Evolutionary conservation across 2,329 filamentous ascomycete species (phyloP).

Genomic region (Nannizzia gypsea): DNA sequence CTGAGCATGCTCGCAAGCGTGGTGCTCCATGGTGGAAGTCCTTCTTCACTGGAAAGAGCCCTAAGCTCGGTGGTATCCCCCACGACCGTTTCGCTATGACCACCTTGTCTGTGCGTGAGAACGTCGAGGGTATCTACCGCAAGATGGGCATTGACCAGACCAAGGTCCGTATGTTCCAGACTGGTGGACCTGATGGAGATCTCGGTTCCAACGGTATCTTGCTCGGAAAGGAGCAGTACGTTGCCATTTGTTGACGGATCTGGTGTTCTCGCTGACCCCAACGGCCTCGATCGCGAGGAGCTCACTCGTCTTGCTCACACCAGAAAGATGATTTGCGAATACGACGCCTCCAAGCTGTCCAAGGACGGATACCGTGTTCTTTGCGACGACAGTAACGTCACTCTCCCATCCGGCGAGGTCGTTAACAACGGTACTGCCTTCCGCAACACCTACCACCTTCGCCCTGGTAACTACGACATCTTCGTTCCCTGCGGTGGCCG

Average conservation of each 20-base stretch:
- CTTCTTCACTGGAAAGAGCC: slow-evolving; percentile 98
- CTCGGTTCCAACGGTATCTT: slow-evolving; percentile 96
- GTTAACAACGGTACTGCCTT: slow-evolving; percentile 87
- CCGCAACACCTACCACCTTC: slow-evolving; percentile 94
- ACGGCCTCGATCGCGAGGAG: slow-evolving; percentile 75
- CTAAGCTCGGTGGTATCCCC: slow-evolving; percentile 87
- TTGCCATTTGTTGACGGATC: slow-evolving; percentile 90
- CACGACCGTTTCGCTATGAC: slow-evolving; percentile 98
- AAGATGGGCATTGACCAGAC: slow-evolving; percentile 83
- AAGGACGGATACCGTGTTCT: slow-evolving; percentile 80
- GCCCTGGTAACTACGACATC: slow-evolving; percentile 62
- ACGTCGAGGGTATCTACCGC: slow-evolving; percentile 91
- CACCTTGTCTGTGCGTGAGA: slow-evolving; percentile 89
- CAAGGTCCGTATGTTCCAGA: slow-evolving; percentile 86
- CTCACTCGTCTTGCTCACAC: slow-evolving; percentile 72
- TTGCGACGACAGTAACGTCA: slow-evolving; percentile 80
- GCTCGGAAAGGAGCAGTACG: slow-evolving; percentile 90
- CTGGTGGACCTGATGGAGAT: slow-evolving; percentile 91
- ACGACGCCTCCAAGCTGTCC: slow-evolving; percentile 74
- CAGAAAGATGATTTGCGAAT: slow-evolving; percentile 81
- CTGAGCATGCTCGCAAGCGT: slow-evolving; percentile 73
- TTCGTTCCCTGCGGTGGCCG: slow-evolving; percentile 96
- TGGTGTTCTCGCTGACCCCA: slow-evolving; percentile 85
- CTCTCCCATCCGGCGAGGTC: slow-evolving; percentile 74
- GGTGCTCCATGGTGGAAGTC: slow-evolving; percentile 99